Conservation (phyloP, 371 early-diverging fungal genomes). For the Thermomucor indicae-seudaticae region DNA sequence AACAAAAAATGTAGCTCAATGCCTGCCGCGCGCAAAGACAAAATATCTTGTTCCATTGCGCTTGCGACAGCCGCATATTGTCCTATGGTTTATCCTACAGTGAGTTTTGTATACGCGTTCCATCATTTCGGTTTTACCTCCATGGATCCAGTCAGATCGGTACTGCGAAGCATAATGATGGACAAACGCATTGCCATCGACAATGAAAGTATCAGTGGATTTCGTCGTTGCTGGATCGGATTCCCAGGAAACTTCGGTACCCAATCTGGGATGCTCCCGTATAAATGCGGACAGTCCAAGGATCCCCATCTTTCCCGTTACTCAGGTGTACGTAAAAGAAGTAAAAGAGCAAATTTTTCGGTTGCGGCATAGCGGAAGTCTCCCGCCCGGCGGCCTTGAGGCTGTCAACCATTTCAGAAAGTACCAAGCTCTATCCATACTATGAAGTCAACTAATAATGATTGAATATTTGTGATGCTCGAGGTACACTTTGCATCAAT, state of each 20-base stretch:
- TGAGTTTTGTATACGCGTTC: not conserved
- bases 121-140: slow-evolving; percentile 20
- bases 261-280: slow-evolving; percentile 18
- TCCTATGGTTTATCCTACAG: slow-evolving; percentile 13
- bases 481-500: too few relatives aligned
- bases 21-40: slow-evolving; percentile 25
- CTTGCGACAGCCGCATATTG: slow-evolving; percentile 37
- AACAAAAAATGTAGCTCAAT: slow-evolving; percentile 45
- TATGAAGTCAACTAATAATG: too few relatives aligned
- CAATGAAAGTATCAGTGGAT: slow-evolving; percentile 29
- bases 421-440: too few relatives aligned
- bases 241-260: slow-evolving; percentile 10
- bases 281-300: slow-evolving; percentile 34
- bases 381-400: too few relatives aligned
- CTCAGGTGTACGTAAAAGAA: too few relatives aligned
- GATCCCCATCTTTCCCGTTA: too few relatives aligned
- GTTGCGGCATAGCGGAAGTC: too few relatives aligned
- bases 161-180: slow-evolving; percentile 46
- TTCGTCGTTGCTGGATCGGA: slow-evolving; percentile 1
- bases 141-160: slow-evolving; percentile 50
- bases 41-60: slow-evolving; percentile 24
- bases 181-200: slow-evolving; percentile 61
- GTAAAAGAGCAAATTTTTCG: too few relatives aligned
- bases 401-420: too few relatives aligned
- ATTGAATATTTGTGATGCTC: too few relatives aligned